Percentiles rank a stretch among this genome's conserved stretches.
Evolutionary conservation across 2,329 filamentous ascomycete species (phyloP).

Genomic region (Stachybotrys echinatus): DNA sequence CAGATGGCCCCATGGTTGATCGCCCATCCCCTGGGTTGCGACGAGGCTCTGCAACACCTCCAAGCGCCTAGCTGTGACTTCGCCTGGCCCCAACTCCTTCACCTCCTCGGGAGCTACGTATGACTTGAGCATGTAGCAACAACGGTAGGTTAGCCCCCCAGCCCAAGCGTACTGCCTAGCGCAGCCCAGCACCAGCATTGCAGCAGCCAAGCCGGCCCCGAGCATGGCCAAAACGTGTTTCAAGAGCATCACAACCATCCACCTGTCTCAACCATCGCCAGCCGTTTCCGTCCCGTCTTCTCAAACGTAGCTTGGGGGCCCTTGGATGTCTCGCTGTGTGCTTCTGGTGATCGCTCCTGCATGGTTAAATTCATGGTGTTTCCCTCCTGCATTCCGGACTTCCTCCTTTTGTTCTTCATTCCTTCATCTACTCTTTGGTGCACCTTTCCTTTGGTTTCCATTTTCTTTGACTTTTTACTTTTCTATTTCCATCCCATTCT

Average conservation of each 20-base stretch:
- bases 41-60: not conserved
- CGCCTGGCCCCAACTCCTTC: not conserved
- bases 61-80: not conserved
- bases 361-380: conserved; percentile 38
- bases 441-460: conserved; percentile 16
- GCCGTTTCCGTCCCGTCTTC: conserved; percentile 1
- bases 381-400: conserved; percentile 9
- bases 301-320: not conserved
- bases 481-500: conserved; percentile 14
- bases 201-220: not conserved
- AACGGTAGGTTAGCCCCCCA: too few species aligned
- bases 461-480: conserved; percentile 19
- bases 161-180: too few species aligned
- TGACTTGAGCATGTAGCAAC: too few species aligned
- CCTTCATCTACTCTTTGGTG: conserved; percentile 15
- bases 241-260: conserved; percentile 1
- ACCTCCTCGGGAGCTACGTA: too few species aligned
- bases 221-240: conserved; percentile 2
- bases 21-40: not conserved
- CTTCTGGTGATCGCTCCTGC: not conserved
- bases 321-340: not conserved
- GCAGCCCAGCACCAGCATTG: not conserved
- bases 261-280: not conserved
- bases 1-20: not conserved
- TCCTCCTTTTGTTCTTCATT: conserved; percentile 13